Evolutionary conservation across 352 stramenopile species (phyloP), one percentile per base, ranked within the genome.

Genomic region (Pythium apleroticum): DNA sequence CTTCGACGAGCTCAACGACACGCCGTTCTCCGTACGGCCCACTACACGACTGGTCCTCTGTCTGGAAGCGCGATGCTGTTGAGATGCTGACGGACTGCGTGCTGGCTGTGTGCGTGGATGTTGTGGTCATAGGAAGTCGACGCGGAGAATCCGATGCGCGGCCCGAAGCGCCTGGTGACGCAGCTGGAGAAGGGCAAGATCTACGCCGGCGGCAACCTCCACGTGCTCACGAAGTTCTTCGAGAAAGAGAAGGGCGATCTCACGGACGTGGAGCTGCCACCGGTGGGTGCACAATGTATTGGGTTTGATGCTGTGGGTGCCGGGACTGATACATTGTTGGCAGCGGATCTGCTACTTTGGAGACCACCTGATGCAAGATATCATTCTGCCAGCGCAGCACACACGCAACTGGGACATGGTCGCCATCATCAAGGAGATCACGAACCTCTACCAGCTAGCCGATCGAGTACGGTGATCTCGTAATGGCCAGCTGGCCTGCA

Each of bases 331-430:
- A 33, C 3, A 17, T 50, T 43, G 48, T 59, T 0, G 5, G 3
- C 46, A 83, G 75, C 60, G 70, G 7, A 73, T 87, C 33, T 84
- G 76, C 67, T 87, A 83, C 60, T 80, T 87, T 60, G 75, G 78
- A 4, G 74, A 87, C 57, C 78, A 87, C 49, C 48, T 84, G 9
- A 43, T 83, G 60, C 76, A 84, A 25, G 75, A 87, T 52, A 66
- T 82, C 20, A 53, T 78, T 14, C 57, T 75, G 15, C 75, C 76
- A 45, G 55, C 65, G 19, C 65, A 69, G 19, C 71, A 72, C 56
- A 71, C 65, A 6, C 65, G 52, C n/a, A 60, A 55, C 15, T 87
- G 78, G 78, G 78, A 84, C 39, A 54, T 78, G 1, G 64, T 87
- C 6, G 73, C 78, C 4, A 63, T 87, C 54, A 68, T 87, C 28